These are phyloP conservation scores for Drechslerella coelobrocha DNA, from an alignment of 2,329 filamentous ascomycete genomes.

Conservation along the genomic window DNA sequence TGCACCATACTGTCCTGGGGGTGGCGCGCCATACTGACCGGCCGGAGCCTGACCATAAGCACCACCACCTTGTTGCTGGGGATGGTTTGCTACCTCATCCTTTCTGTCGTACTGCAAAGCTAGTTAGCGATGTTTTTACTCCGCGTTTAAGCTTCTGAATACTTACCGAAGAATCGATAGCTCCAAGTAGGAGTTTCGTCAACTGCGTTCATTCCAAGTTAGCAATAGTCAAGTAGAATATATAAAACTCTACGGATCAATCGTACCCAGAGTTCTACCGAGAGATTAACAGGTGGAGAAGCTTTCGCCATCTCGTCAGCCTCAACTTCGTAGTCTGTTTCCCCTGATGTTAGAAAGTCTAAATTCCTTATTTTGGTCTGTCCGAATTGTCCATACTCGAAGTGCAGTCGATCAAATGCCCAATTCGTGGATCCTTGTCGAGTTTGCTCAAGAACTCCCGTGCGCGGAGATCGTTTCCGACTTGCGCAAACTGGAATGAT, in stretches of 20 bases:
- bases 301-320: conserved; percentile 70
- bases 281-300: conserved; percentile 68
- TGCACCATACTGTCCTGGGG: conserved; percentile 51
- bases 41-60: conserved; percentile 14
- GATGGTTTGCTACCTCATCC: conserved; percentile 56
- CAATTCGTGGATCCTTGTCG: conserved; percentile 70
- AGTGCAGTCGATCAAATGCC: conserved; percentile 70
- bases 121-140: conserved; percentile 41
- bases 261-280: conserved; percentile 68
- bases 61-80: conserved; percentile 22
- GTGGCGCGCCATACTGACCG: conserved; percentile 53
- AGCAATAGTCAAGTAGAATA: background rate
- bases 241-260: background rate
- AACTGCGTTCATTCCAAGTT: conserved; percentile 43
- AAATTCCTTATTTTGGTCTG: background rate
- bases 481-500: conserved; percentile 73
- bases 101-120: conserved; percentile 57
- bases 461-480: conserved; percentile 71
- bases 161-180: conserved; percentile 67
- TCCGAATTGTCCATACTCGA: conserved; percentile 63
- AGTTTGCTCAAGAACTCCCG: conserved; percentile 69
- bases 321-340: conserved; percentile 71
- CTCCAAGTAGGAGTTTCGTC: conserved; percentile 70
- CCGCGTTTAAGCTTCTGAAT: conserved; percentile 54
- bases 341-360: conserved; percentile 20